phyloP scores from a whole-genome alignment of 805 yeast species.

The Candida orba region DNA sequence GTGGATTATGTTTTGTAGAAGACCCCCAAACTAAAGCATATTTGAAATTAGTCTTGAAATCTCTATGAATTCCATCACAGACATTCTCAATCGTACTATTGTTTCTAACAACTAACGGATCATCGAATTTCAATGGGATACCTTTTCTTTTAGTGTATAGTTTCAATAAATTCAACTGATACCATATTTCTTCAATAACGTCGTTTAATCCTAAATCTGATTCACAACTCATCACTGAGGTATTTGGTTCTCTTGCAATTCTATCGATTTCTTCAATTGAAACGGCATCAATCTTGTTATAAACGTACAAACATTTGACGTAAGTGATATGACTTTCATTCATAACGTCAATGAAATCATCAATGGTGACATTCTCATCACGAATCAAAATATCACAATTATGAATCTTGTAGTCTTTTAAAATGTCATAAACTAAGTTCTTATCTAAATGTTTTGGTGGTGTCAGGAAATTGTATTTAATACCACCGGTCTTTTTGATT shows the following conservation, averaged over 20 bases:
- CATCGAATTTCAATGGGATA: conserved; percentile 67
- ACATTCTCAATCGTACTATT: conserved; percentile 77
- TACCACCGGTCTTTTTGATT: conserved; percentile 84
- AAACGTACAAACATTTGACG: conserved; percentile 86
- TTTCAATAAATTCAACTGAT: conserved; percentile 69
- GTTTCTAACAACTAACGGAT: conserved; percentile 85
- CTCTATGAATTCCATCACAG: conserved; percentile 88
- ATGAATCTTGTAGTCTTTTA: conserved; percentile 84
- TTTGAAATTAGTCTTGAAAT: conserved; percentile 85
- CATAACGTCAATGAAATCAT: conserved; percentile 86
- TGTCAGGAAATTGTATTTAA: conserved; percentile 69
- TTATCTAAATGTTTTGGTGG: conserved; percentile 83
- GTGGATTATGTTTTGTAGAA: conserved; percentile 92
- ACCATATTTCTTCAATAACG: conserved; percentile 90
- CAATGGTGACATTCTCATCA: conserved; percentile 85
- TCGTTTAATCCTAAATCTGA: conserved; percentile 81
- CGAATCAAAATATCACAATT: conserved; percentile 90
- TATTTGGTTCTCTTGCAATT: conserved; percentile 85
- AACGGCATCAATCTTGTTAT: conserved; percentile 93
- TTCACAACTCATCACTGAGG: conserved; percentile 91
- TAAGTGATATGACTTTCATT: conserved; percentile 85
- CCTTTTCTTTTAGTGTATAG: conserved; percentile 89
- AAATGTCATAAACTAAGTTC: conserved; percentile 64
- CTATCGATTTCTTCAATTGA: conserved; percentile 91
- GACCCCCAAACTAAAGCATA: conserved; percentile 97